Evolutionary conservation across 139 green algal species (phyloP).

Genomic region (Chlorokybus atmophyticus): DNA sequence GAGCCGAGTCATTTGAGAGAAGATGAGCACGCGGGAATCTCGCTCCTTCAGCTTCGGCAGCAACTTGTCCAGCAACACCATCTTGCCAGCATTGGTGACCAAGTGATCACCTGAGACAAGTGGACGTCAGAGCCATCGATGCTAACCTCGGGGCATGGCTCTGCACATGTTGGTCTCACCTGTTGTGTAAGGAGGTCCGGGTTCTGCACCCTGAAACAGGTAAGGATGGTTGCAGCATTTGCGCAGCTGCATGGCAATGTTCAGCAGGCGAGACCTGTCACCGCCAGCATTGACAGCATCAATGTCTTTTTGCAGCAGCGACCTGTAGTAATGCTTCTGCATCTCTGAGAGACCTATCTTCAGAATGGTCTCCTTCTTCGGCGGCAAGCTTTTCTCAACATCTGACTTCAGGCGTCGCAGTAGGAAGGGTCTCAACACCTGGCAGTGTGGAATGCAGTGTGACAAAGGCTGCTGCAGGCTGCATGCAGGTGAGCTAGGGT

Average conservation of each 20-base stretch:
- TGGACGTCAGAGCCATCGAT: too few relatives aligned
- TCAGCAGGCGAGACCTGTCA: conserved; percentile 84
- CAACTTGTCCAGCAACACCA: conserved; percentile 84
- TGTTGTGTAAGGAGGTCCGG: conserved; percentile 78
- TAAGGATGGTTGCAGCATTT: conserved; percentile 99
- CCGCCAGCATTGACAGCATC: conserved; percentile 54
- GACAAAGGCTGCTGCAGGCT: too few relatives aligned
- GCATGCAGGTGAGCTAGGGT: too few relatives aligned
- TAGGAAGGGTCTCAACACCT: conserved; percentile 92
- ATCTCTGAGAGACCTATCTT: conserved; percentile 96
- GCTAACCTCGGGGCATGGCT: too few relatives aligned
- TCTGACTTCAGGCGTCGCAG: conserved; percentile 93
- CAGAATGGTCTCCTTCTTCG: conserved; percentile 99
- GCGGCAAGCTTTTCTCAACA: conserved; percentile 87
- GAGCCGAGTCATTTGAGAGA: conserved; percentile 84
- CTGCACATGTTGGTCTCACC: too few relatives aligned
- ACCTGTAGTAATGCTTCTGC: conserved; percentile 83
- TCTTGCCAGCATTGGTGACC: conserved; percentile 68
- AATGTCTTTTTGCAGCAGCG: conserved; percentile 95
- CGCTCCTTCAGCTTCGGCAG: conserved; percentile 63
- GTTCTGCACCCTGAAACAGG: conserved; percentile 47
- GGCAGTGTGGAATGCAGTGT: neutral
- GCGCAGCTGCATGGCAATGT: conserved; percentile 98
- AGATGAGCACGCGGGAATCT: conserved; percentile 76
- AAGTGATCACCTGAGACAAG: too few relatives aligned